Evolutionary conservation across 2,329 filamentous ascomycete genomes (phyloP).

Genomic region (Penicillium sp.): DNA sequence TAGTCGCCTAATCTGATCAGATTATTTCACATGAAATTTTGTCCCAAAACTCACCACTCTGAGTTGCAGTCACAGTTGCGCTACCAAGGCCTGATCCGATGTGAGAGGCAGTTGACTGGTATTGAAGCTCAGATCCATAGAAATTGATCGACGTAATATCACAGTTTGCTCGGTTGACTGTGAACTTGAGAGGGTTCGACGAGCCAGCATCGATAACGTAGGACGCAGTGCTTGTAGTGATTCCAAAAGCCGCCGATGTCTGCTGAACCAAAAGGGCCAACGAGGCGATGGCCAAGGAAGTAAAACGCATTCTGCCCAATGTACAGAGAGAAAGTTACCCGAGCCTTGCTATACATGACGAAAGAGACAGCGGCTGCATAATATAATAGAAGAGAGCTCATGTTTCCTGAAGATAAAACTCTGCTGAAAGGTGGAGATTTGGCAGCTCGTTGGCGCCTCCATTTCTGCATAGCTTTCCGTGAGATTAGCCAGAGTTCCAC

Average conservation of each 20-base stretch:
- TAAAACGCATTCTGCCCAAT: conserved; percentile 20
- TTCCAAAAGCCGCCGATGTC: conserved; percentile 30
- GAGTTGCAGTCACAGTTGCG: conserved; percentile 53
- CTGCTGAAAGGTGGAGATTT: conserved; percentile 15
- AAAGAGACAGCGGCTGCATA: background rate
- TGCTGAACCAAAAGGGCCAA: conserved; percentile 23
- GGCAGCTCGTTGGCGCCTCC: background rate
- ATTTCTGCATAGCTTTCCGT: conserved; percentile 2
- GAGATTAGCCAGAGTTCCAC: conserved; percentile 12
- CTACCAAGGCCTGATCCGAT: conserved; percentile 60
- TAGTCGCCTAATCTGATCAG: conserved; percentile 40
- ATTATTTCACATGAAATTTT: background rate
- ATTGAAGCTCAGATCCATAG: conserved; percentile 60
- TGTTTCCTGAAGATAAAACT: conserved; percentile 7
- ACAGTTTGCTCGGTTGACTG: conserved; percentile 55
- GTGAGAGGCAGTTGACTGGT: conserved; percentile 53
- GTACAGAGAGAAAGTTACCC: background rate
- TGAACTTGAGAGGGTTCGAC: conserved; percentile 52
- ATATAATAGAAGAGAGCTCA: background rate
- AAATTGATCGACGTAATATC: conserved; percentile 65
- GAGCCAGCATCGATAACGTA: conserved; percentile 53
- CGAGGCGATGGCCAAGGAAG: conserved; percentile 16
- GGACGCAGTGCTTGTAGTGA: conserved; percentile 23
- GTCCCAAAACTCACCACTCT: conserved; percentile 30
- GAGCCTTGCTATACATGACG: background rate